Conservation (phyloP, 306 rosid species). For the Prinsepia uniflora region DNA sequence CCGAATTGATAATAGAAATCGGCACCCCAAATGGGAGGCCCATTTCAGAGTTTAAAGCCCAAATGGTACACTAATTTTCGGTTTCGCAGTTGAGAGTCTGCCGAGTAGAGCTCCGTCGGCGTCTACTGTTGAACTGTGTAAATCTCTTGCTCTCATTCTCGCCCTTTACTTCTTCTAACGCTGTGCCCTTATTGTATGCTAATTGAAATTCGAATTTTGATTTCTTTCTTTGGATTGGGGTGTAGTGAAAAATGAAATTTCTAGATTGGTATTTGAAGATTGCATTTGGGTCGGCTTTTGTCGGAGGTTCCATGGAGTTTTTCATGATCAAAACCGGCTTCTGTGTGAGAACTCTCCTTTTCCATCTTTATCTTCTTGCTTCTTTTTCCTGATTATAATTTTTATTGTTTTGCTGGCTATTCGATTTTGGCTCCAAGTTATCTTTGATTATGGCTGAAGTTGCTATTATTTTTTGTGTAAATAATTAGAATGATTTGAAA, state of each 20-base stretch:
- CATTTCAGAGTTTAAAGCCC: background rate
- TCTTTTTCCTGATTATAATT: background rate
- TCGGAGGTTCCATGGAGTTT: slow-evolving; percentile 89
- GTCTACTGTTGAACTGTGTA: background rate
- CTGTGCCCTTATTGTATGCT: background rate
- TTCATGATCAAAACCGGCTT: slow-evolving; percentile 91
- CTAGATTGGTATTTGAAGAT: slow-evolving; percentile 89
- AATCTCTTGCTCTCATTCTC: background rate
- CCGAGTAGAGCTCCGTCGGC: background rate
- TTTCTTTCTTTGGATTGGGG: background rate
- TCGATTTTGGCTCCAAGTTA: no score
- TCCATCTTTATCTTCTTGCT: slow-evolving; percentile 5
- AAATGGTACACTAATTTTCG: no score
- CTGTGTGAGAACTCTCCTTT: slow-evolving; percentile 75
- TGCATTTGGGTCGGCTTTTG: slow-evolving; percentile 58
- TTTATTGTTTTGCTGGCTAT: background rate
- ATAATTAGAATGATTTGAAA: no score
- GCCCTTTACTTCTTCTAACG: background rate
- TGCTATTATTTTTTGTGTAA: no score
- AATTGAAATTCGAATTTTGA: background rate
- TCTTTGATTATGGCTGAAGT: no score
- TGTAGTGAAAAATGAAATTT: slow-evolving; percentile 59
- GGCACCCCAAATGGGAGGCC: background rate
- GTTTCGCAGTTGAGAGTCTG: background rate
- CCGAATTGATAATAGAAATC: no score